Percentiles rank a stretch among this genome's conserved stretches.
These are phyloP conservation scores for Thoreauomyces humboldtii DNA, from an alignment of 192 early-diverging fungal genomes.

Conservation along the genomic window DNA sequence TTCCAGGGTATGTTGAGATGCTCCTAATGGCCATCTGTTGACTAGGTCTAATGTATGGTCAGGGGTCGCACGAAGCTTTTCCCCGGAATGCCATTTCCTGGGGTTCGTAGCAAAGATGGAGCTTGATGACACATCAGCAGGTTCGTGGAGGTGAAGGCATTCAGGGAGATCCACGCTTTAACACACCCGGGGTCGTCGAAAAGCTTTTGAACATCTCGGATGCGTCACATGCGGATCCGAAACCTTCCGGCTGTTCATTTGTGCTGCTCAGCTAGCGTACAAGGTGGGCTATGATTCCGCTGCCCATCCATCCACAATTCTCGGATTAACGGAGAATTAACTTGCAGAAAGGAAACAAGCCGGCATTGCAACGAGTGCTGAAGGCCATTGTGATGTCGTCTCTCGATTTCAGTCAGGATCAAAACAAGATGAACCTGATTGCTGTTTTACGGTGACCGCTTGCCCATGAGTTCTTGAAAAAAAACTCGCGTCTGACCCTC, in stretches of 20 bases:
- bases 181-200: no score
- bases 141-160: no score
- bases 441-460: constrained; percentile 19
- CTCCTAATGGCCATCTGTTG: no score
- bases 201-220: constrained; percentile 14
- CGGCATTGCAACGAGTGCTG: constrained; percentile 6
- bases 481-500: neutral
- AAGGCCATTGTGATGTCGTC: constrained; percentile 17
- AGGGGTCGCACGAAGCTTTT: no score
- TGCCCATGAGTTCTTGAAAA: neutral
- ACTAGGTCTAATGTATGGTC: no score
- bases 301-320: no score
- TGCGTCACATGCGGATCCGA: neutral
- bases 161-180: no score
- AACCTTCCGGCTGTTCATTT: constrained; percentile 12
- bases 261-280: constrained; percentile 24
- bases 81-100: constrained; percentile 1
- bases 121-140: neutral
- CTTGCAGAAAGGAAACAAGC: constrained; percentile 20
- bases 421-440: constrained; percentile 8
- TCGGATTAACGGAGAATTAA: no score
- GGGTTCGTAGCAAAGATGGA: constrained; percentile 7
- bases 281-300: neutral
- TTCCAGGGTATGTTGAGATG: neutral
- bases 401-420: constrained; percentile 12